phyloP scores from a whole-genome alignment of 257 asterid genomes.

The Sherardia arvensis region DNA sequence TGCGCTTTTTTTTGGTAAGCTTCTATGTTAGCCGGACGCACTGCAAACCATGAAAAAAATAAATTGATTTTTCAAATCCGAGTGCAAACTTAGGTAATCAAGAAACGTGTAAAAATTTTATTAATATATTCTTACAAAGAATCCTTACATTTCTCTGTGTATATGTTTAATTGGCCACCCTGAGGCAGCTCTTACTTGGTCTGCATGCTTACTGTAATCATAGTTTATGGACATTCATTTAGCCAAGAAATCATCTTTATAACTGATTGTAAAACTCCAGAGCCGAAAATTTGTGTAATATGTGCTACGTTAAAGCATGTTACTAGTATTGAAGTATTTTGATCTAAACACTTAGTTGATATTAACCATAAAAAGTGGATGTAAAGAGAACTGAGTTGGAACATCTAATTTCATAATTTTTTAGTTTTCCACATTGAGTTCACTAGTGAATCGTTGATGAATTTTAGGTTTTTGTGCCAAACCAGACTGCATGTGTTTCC shows the following conservation, averaged over 20 bases:
- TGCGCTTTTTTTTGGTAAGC: neutral
- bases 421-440: neutral
- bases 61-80: neutral
- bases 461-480: neutral
- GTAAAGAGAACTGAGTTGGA: neutral
- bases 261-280: neutral
- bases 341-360: neutral
- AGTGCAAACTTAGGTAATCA: too few species aligned
- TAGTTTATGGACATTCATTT: neutral
- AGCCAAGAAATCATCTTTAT: neutral
- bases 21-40: neutral
- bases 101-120: neutral
- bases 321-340: neutral
- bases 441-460: neutral
- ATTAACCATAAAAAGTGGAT: neutral
- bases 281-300: neutral
- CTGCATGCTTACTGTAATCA: neutral
- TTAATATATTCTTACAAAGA: neutral
- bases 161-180: neutral
- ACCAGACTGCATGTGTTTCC: neutral
- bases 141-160: neutral
- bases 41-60: neutral
- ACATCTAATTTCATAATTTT: neutral
- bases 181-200: neutral
- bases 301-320: neutral